Percentiles rank a stretch among this genome's conserved stretches.
Evolutionary conservation across 2,329 filamentous ascomycete genomes (phyloP).

Genomic region (Pseudogymnoascus sp.): DNA sequence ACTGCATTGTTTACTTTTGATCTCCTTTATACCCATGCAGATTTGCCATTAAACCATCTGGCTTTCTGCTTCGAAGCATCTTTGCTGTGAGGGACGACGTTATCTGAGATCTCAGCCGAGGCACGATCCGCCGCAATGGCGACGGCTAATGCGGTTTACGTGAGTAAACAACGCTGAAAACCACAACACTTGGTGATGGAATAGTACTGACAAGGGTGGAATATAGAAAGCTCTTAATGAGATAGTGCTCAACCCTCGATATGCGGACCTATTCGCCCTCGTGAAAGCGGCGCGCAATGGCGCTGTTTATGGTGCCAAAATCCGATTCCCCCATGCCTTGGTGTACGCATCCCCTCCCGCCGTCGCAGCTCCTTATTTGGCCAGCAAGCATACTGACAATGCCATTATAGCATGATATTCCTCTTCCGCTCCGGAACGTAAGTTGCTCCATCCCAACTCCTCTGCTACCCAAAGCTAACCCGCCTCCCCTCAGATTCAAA

Average conservation of each 20-base stretch:
- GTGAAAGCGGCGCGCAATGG: slow-evolving; percentile 95
- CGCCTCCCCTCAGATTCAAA: slow-evolving; percentile 43
- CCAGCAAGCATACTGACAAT: slow-evolving; percentile 6
- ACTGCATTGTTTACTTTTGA: background rate
- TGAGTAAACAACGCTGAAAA: slow-evolving; percentile 5
- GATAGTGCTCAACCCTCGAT: slow-evolving; percentile 71
- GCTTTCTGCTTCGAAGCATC: background rate
- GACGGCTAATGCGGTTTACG: slow-evolving; percentile 1
- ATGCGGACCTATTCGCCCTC: slow-evolving; percentile 77
- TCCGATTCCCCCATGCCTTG: slow-evolving; percentile 94
- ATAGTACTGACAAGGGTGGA: background rate
- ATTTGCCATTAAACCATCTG: background rate
- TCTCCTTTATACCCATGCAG: slow-evolving; percentile 5
- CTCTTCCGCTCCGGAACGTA: slow-evolving; percentile 88
- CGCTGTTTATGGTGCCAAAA: slow-evolving; percentile 91
- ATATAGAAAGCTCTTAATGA: slow-evolving; percentile 50
- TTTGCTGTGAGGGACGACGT: background rate
- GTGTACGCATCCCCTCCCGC: slow-evolving; percentile 45
- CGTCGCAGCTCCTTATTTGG: slow-evolving; percentile 7
- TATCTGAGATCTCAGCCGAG: slow-evolving; percentile 8
- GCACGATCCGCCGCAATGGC: slow-evolving; percentile 6
- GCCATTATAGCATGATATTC: slow-evolving; percentile 69
- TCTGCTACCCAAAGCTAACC: background rate
- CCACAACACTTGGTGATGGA: slow-evolving; percentile 8
- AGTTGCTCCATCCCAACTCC: slow-evolving; percentile 28